Evolutionary conservation across 2,329 filamentous ascomycete genomes (phyloP).

Genomic region (Arthrobotrys sinensis): DNA sequence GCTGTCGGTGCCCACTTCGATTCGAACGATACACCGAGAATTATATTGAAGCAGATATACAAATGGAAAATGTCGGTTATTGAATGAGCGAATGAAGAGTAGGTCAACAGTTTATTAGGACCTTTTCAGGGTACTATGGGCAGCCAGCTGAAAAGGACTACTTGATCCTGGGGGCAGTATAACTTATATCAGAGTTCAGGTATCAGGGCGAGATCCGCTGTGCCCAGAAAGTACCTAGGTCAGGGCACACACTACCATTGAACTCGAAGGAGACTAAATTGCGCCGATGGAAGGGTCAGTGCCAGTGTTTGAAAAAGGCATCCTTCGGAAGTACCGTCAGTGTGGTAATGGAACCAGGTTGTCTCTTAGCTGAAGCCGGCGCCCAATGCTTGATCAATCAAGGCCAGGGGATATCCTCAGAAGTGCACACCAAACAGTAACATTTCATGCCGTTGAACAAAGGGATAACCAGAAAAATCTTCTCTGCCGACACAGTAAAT

Average conservation of each 20-base stretch:
- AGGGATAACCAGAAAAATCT: conserved; percentile 35
- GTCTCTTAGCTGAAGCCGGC: conserved; percentile 49
- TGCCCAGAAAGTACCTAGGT: conserved; percentile 26
- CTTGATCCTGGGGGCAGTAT: conserved; percentile 34
- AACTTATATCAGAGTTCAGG: conserved; percentile 43
- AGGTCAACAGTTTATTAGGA: neutral
- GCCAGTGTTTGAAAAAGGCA: conserved; percentile 39
- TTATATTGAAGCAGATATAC: conserved; percentile 10
- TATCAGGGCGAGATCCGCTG: neutral
- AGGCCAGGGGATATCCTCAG: conserved; percentile 41
- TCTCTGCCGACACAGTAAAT: conserved; percentile 28
- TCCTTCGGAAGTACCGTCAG: conserved; percentile 13
- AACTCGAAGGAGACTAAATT: conserved; percentile 58
- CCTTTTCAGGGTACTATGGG: conserved; percentile 21
- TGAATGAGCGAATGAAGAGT: conserved; percentile 35
- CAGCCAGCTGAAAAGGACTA: conserved; percentile 10
- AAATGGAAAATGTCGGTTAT: conserved; percentile 34
- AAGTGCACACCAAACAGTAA: conserved; percentile 24
- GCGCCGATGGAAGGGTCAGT: conserved; percentile 47
- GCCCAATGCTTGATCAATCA: conserved; percentile 23
- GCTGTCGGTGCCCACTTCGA: neutral
- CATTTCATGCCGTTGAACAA: conserved; percentile 46
- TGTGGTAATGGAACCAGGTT: conserved; percentile 45
- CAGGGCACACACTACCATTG: conserved; percentile 45
- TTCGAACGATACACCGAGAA: neutral